A percentile compares a stretch with the other conserved stretches of the same genome.
These are phyloP conservation scores for Musa troglodytarum DNA, from an alignment of 176 grass and related monocot genomes.

Conservation along the genomic window DNA sequence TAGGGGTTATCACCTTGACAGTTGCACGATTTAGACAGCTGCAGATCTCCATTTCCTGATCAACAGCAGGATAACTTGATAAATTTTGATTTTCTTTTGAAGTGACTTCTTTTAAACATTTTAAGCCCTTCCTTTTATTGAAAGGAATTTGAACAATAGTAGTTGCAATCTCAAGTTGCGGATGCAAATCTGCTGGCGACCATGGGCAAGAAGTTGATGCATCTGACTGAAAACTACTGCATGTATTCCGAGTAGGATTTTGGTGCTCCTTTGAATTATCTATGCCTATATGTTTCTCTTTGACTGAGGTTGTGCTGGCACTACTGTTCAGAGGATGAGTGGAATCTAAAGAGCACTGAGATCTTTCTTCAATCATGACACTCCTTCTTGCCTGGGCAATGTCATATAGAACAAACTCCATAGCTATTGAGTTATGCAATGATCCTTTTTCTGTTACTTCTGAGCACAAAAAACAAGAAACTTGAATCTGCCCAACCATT, in stretches of 20 bases:
- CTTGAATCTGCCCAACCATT: constrained; percentile 83
- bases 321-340: constrained; percentile 25
- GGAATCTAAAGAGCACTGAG: constrained; percentile 31
- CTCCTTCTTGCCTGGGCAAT: constrained; percentile 77
- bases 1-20: constrained; percentile 48
- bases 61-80: neutral
- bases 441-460: constrained; percentile 47
- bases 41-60: neutral
- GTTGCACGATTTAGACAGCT: constrained; percentile 15
- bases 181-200: constrained; percentile 62
- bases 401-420: constrained; percentile 77
- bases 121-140: constrained; percentile 38
- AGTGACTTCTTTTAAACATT: constrained; percentile 28
- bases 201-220: constrained; percentile 44
- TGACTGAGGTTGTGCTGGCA: constrained; percentile 26
- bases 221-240: constrained; percentile 27
- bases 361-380: constrained; percentile 39
- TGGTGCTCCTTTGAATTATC: constrained; percentile 35
- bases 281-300: constrained; percentile 22
- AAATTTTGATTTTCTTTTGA: neutral
- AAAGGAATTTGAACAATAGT: constrained; percentile 58
- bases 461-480: constrained; percentile 75
- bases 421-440: constrained; percentile 65
- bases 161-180: constrained; percentile 65
- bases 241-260: constrained; percentile 20